Evolutionary conservation across 352 stramenopile species (phyloP).

Genomic region (Pythium coloratum): DNA sequence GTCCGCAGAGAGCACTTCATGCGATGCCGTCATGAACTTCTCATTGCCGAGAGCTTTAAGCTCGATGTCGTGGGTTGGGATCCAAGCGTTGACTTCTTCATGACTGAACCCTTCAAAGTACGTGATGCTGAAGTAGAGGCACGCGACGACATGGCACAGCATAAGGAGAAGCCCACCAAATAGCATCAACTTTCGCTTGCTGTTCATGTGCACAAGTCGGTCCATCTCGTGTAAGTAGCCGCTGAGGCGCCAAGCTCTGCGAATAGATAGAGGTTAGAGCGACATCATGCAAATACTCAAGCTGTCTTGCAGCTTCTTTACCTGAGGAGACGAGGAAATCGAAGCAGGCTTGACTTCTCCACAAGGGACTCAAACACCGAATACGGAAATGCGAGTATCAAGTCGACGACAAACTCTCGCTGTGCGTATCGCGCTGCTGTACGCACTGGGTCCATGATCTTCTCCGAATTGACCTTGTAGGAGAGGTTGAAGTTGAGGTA

Average conservation of each 20-base stretch:
- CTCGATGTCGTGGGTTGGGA: constrained; percentile 37
- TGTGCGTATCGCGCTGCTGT: constrained; percentile 42
- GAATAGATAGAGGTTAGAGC: background rate
- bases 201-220: constrained; percentile 46
- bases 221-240: constrained; percentile 24
- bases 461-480: constrained; percentile 48
- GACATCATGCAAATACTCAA: no score
- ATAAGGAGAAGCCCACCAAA: constrained; percentile 46
- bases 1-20: background rate
- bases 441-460: constrained; percentile 42
- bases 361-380: constrained; percentile 3
- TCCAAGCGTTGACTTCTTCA: constrained; percentile 37
- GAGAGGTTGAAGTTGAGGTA: constrained; percentile 62
- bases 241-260: background rate
- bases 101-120: constrained; percentile 38
- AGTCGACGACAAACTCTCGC: constrained; percentile 40
- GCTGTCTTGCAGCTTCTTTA: constrained; percentile 1
- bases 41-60: constrained; percentile 9
- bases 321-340: constrained; percentile 42
- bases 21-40: constrained; percentile 14
- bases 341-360: constrained; percentile 27
- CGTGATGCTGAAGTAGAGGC: constrained; percentile 41
- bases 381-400: constrained; percentile 46
- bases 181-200: constrained; percentile 41
- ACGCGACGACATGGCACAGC: constrained; percentile 61